Evolutionary conservation across 2,329 filamentous ascomycete species (phyloP), one percentile per base, ranked within the genome.

Genomic region (Chrysoporthe austroafricana): DNA sequence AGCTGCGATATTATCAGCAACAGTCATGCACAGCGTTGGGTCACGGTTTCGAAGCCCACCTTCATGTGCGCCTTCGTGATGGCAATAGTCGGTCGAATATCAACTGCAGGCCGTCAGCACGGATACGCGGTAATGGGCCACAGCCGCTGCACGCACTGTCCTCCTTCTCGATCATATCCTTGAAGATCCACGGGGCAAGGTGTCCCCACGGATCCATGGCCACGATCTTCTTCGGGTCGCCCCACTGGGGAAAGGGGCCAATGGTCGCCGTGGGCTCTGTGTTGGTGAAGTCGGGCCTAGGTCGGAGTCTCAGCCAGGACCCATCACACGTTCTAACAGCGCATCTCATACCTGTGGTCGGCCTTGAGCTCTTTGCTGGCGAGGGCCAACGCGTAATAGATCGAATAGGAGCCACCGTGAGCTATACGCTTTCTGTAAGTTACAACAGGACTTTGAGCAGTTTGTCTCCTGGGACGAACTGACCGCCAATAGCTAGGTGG

Each of bases 131-230:
- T 43, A 46, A 3, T 60, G 42, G 11, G 58, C 0, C 16, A n/a
- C 11, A 39, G 48, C 16, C 13, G 7, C 2, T 4, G 16, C 59
- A 74, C 78, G 66, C 78, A 87, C 87, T 81, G 73, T 93, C 88
- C 57, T 97, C 89, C 62, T 90, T 88, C 61, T 91, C 85, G 74
- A 96, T 94, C 58, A 88, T 85, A 70, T 95, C 89, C 71, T 91
- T 91, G 82, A 91, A 97, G 2, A 96, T 80, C 90, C 91, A 94
- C 9, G 93, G 92, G 9, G 91, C 87, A 69, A 97, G 82, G 81
- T 98, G 96, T 7, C 96, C 95, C 78, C 91, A 92, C 0, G 95
- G 95, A 76, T 98, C 96, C 93, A 99, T 97, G 21, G 95, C 93
- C 16, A 98, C 95, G 71, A 99, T 98, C 83, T 97, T 98, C 79